Evolutionary conservation across 2,329 filamentous ascomycete species (phyloP).

Genomic region (Gyromitra esculenta): DNA sequence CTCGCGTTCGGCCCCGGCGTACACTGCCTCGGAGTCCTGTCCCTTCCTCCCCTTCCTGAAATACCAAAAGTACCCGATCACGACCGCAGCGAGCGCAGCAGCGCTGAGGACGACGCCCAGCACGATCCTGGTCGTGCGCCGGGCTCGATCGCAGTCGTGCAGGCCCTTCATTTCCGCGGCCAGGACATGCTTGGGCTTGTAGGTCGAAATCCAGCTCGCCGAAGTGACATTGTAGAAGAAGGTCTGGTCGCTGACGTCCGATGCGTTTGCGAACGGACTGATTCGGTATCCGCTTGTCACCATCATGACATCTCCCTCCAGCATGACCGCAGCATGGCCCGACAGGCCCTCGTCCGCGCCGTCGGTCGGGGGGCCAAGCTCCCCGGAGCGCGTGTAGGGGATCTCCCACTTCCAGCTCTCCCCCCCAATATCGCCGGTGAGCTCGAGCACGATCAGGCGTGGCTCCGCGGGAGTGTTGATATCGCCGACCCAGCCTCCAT

Average conservation of each 20-base stretch:
- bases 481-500: constrained; percentile 94
- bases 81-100: constrained; percentile 27
- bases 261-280: constrained; percentile 58
- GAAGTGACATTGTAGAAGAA: constrained; percentile 68
- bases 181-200: constrained; percentile 44
- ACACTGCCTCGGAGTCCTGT: constrained; percentile 28
- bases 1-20: constrained; percentile 32
- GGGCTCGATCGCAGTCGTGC: constrained; percentile 32
- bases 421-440: constrained; percentile 68
- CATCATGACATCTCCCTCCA: constrained; percentile 76
- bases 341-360: constrained; percentile 65
- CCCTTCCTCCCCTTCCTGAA: constrained; percentile 28
- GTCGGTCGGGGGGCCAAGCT: constrained; percentile 57
- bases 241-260: constrained; percentile 58
- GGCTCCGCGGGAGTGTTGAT: constrained; percentile 78
- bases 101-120: constrained; percentile 50
- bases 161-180: constrained; percentile 18
- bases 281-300: constrained; percentile 72
- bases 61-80: constrained; percentile 54
- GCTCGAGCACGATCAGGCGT: constrained; percentile 79
- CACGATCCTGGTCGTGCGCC: constrained; percentile 47
- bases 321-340: constrained; percentile 71
- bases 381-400: constrained; percentile 61
- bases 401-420: constrained; percentile 74
- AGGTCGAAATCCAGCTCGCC: constrained; percentile 63